phyloP scores from a whole-genome alignment of 257 asterid genomes.

The Solanum peruvianum region DNA sequence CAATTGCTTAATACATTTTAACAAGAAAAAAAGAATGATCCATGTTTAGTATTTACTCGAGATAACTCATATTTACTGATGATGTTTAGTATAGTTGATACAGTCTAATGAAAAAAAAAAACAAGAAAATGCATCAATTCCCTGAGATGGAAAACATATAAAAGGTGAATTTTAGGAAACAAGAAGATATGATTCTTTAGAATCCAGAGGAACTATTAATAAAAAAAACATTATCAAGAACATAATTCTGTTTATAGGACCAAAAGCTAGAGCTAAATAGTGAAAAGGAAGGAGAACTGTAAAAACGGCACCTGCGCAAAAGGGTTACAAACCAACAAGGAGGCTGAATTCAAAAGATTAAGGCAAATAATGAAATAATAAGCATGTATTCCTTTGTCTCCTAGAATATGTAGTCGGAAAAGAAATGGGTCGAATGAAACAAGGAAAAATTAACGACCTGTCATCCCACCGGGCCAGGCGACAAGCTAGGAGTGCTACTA shows the following conservation, averaged over 20 bases:
- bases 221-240: not conserved
- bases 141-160: not conserved
- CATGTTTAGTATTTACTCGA: not conserved
- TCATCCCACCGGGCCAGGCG: constrained; percentile 99
- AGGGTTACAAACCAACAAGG: not conserved
- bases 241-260: not conserved
- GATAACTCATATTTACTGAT: not conserved
- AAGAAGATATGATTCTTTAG: not conserved
- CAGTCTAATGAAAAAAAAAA: not conserved
- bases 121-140: not conserved
- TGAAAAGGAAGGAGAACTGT: not conserved
- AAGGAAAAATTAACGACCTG: constrained; percentile 34
- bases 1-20: not conserved
- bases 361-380: not conserved
- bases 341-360: not conserved
- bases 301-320: not conserved
- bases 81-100: not conserved
- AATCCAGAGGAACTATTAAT: not conserved
- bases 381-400: not conserved
- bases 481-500: constrained; percentile 61
- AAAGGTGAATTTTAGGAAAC: not conserved
- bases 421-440: not conserved
- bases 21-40: not conserved
- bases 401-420: not conserved
- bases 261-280: not conserved